Conservation (phyloP, 306 rosid genomes). For the Trifolium subterraneum region DNA sequence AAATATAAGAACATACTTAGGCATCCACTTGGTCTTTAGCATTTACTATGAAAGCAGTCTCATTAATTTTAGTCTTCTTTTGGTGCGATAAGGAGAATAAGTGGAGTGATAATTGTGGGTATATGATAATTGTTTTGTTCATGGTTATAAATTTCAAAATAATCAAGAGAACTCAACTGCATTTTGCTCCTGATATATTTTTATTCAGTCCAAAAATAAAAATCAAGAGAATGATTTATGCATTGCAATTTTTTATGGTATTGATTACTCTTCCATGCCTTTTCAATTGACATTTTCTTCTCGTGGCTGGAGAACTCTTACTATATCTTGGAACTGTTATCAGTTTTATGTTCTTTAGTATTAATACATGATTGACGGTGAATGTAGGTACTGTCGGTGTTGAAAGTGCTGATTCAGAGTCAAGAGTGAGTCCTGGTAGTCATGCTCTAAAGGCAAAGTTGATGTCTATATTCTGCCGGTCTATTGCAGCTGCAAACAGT, state of each 20-base stretch:
- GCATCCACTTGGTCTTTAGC: conserved; percentile 12
- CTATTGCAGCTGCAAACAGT: conserved; percentile 90
- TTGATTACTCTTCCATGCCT: not conserved
- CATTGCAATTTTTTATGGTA: conserved; percentile 16
- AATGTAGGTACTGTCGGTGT: conserved; percentile 74
- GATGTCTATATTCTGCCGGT: conserved; percentile 92
- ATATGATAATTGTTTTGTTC: conserved; percentile 20
- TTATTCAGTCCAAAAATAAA: conserved; percentile 10
- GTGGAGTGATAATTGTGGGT: conserved; percentile 13
- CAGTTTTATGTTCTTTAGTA: conserved; percentile 26
- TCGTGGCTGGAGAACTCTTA: conserved; percentile 1
- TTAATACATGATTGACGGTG: conserved; percentile 36
- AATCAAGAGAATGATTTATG: conserved; percentile 20
- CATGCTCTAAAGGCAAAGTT: conserved; percentile 78
- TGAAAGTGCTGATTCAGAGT: conserved; percentile 66
- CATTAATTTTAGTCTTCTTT: conserved; percentile 3
- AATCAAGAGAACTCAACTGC: conserved; percentile 2
- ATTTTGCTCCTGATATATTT: not conserved
- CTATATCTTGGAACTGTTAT: conserved; percentile 16
- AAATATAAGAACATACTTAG: conserved; percentile 11
- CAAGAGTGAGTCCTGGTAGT: conserved; percentile 77
- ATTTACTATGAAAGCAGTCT: conserved; percentile 17
- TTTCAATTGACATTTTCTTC: conserved; percentile 24
- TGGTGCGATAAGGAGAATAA: conserved; percentile 6
- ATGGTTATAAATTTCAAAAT: conserved; percentile 34